Evolutionary conservation across 2,329 filamentous ascomycete genomes (phyloP), one percentile per base, ranked within the genome.

Genomic region (Rhynchosporium secalis): DNA sequence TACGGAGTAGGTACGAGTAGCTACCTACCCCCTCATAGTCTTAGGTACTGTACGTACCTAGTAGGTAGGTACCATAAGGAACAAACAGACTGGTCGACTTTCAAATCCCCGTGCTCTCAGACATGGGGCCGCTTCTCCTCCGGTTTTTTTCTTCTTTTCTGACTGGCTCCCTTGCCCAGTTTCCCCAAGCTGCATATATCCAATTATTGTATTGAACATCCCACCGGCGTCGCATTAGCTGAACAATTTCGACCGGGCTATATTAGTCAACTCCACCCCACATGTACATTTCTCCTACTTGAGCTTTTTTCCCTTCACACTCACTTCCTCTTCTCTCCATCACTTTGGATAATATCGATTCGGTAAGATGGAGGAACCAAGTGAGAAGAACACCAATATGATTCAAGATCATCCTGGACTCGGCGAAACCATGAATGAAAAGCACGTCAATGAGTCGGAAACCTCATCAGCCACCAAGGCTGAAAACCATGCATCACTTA

Each of bases 381-480:
- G 29, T 13, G 54, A 46, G 54, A 56, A 56, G 41, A 46, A 20
- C 40, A 13, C 29, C 10, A 26, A 56, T 20, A 36, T n/a, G 33
- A n/a, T 26, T 26, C 40, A 38, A 43, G 15, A 45, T 9, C 9
- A 46, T 15, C 13, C n/a, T 15, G 5, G 3, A 29, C 33, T 41
- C 9, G 40, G 20, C 54, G 54, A 56, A 20, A 56, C 54, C 5
- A 56, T 56, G 54, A 43, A 56, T 26, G 40, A 46, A 56, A 56
- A 46, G 40, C 29, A 15, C 9, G 31, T 56, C 43, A 46, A 59
- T 15, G 51, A 51, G n/a, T 67, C 65, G 12, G 63, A 65, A 28
- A 56, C 59, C 8, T 68, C 66, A 41, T 68, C 66, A 8, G 41
- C 57, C 28, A 66, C 64, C 15, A 63, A 62, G 40, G 64, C 62